These are phyloP conservation scores for Picea abies DNA, from an alignment of 83 land plant species.

Conservation along the genomic window DNA sequence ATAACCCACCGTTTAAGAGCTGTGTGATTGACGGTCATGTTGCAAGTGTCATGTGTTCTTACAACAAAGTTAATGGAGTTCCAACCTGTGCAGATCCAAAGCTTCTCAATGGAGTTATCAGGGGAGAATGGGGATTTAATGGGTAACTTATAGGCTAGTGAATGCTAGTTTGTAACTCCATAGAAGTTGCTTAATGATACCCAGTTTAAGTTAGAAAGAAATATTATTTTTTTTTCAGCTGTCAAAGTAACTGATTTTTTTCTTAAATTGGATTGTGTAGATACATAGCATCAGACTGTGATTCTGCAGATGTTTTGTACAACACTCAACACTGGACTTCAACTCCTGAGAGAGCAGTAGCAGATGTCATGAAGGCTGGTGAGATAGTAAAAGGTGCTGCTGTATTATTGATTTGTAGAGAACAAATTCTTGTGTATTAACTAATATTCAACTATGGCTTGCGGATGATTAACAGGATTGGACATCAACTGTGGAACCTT, in stretches of 20 bases:
- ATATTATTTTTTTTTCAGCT: neutral
- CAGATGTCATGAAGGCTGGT: conserved; percentile 62
- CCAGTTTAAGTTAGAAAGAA: neutral
- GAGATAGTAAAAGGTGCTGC: neutral
- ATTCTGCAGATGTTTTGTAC: conserved; percentile 40
- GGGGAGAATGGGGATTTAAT: conserved; percentile 49
- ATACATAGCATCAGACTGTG: conserved; percentile 75
- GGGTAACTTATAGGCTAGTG: conserved; percentile 32
- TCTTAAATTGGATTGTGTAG: conserved; percentile 28
- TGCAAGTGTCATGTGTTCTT: conserved; percentile 76
- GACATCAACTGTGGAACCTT: conserved; percentile 48
- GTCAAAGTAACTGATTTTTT: neutral
- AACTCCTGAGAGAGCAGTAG: conserved; percentile 67
- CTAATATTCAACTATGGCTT: neutral
- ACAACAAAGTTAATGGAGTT: conserved; percentile 70
- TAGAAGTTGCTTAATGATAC: neutral
- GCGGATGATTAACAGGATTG: conserved; percentile 31
- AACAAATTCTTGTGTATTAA: neutral
- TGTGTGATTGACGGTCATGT: conserved; percentile 65
- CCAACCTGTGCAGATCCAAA: conserved; percentile 60
- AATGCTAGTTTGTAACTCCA: neutral
- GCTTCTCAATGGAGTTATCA: conserved; percentile 36
- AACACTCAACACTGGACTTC: conserved; percentile 36
- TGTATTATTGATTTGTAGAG: neutral
- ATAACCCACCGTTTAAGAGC: conserved; percentile 55